Percentiles rank a stretch among this genome's conserved stretches.
phyloP scores from a whole-genome alignment of 1,284 basidiomycete species.

The Sanghuangporus sanghuang region DNA sequence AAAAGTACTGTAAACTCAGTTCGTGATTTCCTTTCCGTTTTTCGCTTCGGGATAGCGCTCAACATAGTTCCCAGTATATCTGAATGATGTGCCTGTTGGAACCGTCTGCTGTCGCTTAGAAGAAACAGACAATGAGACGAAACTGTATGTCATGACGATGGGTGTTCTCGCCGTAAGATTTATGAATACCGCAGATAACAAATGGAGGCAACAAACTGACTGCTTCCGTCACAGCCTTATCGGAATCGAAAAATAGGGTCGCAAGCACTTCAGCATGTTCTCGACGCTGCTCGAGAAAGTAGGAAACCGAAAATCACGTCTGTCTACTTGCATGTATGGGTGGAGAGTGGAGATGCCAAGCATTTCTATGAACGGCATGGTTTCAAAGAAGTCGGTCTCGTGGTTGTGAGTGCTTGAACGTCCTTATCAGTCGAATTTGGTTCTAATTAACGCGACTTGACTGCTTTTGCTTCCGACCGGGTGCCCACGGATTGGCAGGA shows the following conservation, averaged over 20 bases:
- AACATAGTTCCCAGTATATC: constrained; percentile 61
- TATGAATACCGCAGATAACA: constrained; percentile 10
- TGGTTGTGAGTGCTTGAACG: constrained; percentile 31
- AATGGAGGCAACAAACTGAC: constrained; percentile 12
- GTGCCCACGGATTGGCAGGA: constrained; percentile 31
- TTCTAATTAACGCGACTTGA: not conserved
- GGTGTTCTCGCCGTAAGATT: constrained; percentile 69
- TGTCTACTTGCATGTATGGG: constrained; percentile 76
- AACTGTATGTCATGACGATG: constrained; percentile 81
- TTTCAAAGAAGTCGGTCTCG: constrained; percentile 53
- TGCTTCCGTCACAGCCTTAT: constrained; percentile 53
- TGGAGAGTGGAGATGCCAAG: constrained; percentile 66
- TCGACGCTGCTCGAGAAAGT: constrained; percentile 53
- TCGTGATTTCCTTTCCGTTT: constrained; percentile 24
- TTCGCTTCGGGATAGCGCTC: not conserved
- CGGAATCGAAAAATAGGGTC: constrained; percentile 69
- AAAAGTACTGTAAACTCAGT: constrained; percentile 78
- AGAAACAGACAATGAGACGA: constrained; percentile 44
- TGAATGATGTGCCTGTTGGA: constrained; percentile 80
- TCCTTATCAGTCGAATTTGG: not conserved
- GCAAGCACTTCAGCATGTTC: constrained; percentile 56
- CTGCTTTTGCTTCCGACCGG: not conserved
- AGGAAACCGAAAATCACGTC: constrained; percentile 55
- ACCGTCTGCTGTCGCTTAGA: constrained; percentile 78
- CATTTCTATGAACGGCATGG: constrained; percentile 75